Conservation (phyloP, 768 basidiomycete species). For the Rubroboletus satanas region DNA sequence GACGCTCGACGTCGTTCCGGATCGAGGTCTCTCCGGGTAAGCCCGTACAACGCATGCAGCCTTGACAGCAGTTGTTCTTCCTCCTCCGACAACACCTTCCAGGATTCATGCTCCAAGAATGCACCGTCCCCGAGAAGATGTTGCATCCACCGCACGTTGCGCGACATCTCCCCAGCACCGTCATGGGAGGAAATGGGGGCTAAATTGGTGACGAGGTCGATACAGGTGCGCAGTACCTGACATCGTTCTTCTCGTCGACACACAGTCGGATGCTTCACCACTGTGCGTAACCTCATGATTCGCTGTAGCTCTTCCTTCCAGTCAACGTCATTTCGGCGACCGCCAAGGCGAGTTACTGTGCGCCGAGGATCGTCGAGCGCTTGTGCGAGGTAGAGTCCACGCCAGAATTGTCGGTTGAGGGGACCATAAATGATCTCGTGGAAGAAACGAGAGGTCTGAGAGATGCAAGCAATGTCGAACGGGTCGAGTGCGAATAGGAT, state of each 20-base stretch:
- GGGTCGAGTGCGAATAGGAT: conserved; percentile 59
- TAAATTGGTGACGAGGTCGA: conserved; percentile 45
- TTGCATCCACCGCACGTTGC: conserved; percentile 51
- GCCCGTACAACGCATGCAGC: conserved; percentile 55
- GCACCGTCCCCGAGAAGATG: conserved; percentile 39
- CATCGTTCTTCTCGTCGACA: conserved; percentile 44
- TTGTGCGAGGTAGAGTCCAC: conserved; percentile 57
- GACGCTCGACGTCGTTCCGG: conserved; percentile 35
- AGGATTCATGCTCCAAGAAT: conserved; percentile 40
- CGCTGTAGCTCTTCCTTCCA: conserved; percentile 56
- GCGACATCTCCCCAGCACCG: conserved; percentile 34
- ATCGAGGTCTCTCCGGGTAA: conserved; percentile 44
- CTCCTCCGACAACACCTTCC: conserved; percentile 33
- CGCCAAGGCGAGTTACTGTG: conserved; percentile 39
- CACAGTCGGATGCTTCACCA: conserved; percentile 35
- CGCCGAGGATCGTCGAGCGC: conserved; percentile 60
- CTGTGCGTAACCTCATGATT: conserved; percentile 50
- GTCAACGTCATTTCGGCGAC: conserved; percentile 30
- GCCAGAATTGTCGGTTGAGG: conserved; percentile 49
- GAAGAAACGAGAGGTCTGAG: conserved; percentile 48
- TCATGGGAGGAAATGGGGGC: conserved; percentile 34
- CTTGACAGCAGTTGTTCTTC: conserved; percentile 42
- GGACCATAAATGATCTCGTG: conserved; percentile 46
- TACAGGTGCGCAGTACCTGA: conserved; percentile 43
- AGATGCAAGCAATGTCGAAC: conserved; percentile 48